A percentile compares a stretch with the other conserved stretches of the same genome.
phyloP scores from a whole-genome alignment of 805 yeast species.

The Yamadazyma kitorensis region DNA sequence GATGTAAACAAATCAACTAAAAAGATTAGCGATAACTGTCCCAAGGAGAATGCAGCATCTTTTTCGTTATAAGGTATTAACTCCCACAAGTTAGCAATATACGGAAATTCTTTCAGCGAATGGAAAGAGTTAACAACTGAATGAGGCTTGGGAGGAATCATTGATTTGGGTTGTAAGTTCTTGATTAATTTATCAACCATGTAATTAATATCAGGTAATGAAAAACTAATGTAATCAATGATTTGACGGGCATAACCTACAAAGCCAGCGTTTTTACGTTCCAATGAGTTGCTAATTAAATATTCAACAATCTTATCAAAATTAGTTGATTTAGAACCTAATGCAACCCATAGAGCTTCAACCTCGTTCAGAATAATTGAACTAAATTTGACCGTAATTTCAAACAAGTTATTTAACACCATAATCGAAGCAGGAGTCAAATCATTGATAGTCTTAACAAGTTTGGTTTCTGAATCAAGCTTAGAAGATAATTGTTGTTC shows the following conservation, averaged over 20 bases:
- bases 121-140: slow-evolving; percentile 6
- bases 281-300: slow-evolving; percentile 63
- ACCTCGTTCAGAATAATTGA: slow-evolving; percentile 79
- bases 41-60: slow-evolving; percentile 78
- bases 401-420: slow-evolving; percentile 80
- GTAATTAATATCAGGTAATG: slow-evolving; percentile 45
- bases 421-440: slow-evolving; percentile 44
- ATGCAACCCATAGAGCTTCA: slow-evolving; percentile 92
- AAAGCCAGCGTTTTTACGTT: slow-evolving; percentile 66
- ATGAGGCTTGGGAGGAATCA: slow-evolving; percentile 69
- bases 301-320: slow-evolving; percentile 71
- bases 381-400: slow-evolving; percentile 76
- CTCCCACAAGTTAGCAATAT: slow-evolving; percentile 68
- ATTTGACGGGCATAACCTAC: slow-evolving; percentile 81
- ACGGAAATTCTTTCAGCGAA: slow-evolving; percentile 47
- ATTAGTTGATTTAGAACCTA: slow-evolving; percentile 74
- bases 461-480: slow-evolving; percentile 2
- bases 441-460: slow-evolving; percentile 7
- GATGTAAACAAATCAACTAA: slow-evolving; percentile 75
- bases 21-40: slow-evolving; percentile 83
- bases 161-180: slow-evolving; percentile 77
- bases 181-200: slow-evolving; percentile 60
- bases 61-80: slow-evolving; percentile 53
- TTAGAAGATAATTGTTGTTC: too few relatives aligned
- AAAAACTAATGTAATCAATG: slow-evolving; percentile 66